A percentile compares a stretch with the other conserved stretches of the same genome.
Evolutionary conservation across 192 early-diverging fungal species (phyloP).

Genomic region (Endogone sp.): DNA sequence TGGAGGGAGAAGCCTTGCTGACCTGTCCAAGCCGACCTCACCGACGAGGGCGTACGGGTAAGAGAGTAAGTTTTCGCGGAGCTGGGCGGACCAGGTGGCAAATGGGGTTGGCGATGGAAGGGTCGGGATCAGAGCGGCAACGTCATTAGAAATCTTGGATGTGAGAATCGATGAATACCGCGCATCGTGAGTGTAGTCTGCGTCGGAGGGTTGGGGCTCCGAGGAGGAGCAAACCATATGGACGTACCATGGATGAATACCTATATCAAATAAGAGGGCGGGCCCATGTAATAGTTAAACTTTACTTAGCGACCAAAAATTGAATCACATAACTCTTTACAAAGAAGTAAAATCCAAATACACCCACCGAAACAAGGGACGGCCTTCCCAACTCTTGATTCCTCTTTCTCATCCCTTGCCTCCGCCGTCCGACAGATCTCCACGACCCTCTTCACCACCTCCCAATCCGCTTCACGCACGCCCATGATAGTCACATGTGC

Average conservation of each 20-base stretch:
- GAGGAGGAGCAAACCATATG: conserved; percentile 7
- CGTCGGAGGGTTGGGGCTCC: neutral
- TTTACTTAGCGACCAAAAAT: neutral
- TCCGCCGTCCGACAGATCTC: conserved; percentile 1
- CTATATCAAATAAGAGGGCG: neutral
- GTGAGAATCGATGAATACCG: conserved; percentile 18
- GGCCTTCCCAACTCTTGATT: conserved; percentile 9
- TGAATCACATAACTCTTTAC: neutral
- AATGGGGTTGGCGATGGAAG: conserved; percentile 16
- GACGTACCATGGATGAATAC: conserved; percentile 29
- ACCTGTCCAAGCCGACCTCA: conserved; percentile 28
- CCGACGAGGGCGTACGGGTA: conserved; percentile 25
- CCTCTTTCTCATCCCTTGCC: neutral
- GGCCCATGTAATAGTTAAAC: too few species aligned
- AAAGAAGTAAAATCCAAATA: neutral
- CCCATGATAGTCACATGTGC: conserved; percentile 34
- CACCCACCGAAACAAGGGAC: conserved; percentile 26
- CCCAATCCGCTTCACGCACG: conserved; percentile 31
- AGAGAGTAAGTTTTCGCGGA: conserved; percentile 7
- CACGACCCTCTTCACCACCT: conserved; percentile 13
- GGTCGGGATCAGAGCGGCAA: conserved; percentile 7
- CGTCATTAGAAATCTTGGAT: conserved; percentile 4
- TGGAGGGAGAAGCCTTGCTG: conserved; percentile 25
- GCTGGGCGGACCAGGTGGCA: conserved; percentile 11
- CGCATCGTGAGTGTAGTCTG: neutral